A percentile compares a stretch with the other conserved stretches of the same genome.
Evolutionary conservation across 257 asterid species (phyloP).

Genomic region (Cynanchum wilfordii): DNA sequence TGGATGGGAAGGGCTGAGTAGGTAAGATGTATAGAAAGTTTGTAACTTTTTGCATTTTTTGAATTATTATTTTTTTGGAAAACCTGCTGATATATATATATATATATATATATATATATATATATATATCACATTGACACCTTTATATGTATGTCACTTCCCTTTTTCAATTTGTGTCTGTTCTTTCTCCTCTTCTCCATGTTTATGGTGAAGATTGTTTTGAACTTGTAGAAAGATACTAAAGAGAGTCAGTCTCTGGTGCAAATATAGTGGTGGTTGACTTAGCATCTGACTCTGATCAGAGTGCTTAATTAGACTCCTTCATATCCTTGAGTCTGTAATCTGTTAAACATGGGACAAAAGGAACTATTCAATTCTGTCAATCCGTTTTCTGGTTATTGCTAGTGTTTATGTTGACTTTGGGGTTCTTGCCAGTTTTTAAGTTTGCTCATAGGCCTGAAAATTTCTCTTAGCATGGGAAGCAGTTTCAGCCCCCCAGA

Average conservation of each 20-base stretch:
- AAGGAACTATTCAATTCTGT: not conserved
- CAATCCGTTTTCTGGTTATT: slow-evolving; percentile 6
- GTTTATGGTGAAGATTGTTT: slow-evolving; percentile 3
- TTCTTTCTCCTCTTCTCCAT: not conserved
- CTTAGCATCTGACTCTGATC: not conserved
- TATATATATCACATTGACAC: no score
- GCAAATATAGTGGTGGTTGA: not conserved
- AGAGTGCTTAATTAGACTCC: not conserved
- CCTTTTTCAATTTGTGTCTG: not conserved
- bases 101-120: no score
- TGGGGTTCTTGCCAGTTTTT: not conserved
- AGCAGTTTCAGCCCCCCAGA: slow-evolving; percentile 3
- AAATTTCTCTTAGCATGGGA: not conserved
- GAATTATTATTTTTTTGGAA: not conserved
- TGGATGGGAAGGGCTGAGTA: slow-evolving; percentile 1
- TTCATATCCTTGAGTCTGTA: not conserved
- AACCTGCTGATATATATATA: not conserved
- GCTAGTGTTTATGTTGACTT: not conserved
- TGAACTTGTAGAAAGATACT: not conserved
- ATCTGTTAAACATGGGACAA: slow-evolving; percentile 5
- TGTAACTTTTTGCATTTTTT: not conserved
- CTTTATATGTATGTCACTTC: not conserved
- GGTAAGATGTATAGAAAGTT: slow-evolving; percentile 5
- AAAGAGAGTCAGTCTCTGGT: not conserved
- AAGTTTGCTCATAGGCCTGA: slow-evolving; percentile 6